Evolutionary conservation across 345 rosid genomes (phyloP), one percentile per base, ranked within the genome.

Genomic region (Arabis alpina): DNA sequence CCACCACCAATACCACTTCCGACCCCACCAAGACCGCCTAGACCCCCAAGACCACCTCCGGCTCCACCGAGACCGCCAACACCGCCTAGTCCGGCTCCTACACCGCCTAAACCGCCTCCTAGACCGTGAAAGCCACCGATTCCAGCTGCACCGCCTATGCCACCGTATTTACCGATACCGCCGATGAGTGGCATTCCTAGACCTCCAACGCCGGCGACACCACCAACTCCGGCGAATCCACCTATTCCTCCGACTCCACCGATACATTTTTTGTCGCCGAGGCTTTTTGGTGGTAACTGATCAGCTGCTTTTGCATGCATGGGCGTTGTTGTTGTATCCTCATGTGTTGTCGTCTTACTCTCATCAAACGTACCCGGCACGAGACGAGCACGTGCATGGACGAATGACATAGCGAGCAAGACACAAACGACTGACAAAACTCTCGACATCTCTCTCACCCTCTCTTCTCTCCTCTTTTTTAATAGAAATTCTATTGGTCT

Each of bases 211-310:
- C 93, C 96, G 2, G 83, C 85, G 16, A 69, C 80, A 2, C 94
- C 97, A 11, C 97, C 94, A 54, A 85, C 67, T 14, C 97, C 95
- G 0, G 85, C 88, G 56, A 81, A 88, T 2, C 91, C 97, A 5
- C 97, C 94, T 12, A 88, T 77, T 10, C 94, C 94, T 27, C 45
- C 77, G 9, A 73, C 59, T 58, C 66, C 77, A 19, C 72, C 78
- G 9, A 68, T 75, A 58, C 78, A 84, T 74, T 91, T 91, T 55
- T 85, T 70, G 61, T 87, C 97, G n/a, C 54, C 73, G 16, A 88
- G 30, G 12, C 80, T 84, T 10, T 39, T 52, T 1, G 86, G 81
- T 28, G 85, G 66, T 50, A 39, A 68, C 85, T 12, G 84, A 50
- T 16, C 42, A 79, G 81, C 47, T 66, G 58, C 78, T 28, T 53